Percentiles rank a stretch among this genome's conserved stretches.
Evolutionary conservation across 352 stramenopile species (phyloP).

Genomic region (Albugo laibachii): DNA sequence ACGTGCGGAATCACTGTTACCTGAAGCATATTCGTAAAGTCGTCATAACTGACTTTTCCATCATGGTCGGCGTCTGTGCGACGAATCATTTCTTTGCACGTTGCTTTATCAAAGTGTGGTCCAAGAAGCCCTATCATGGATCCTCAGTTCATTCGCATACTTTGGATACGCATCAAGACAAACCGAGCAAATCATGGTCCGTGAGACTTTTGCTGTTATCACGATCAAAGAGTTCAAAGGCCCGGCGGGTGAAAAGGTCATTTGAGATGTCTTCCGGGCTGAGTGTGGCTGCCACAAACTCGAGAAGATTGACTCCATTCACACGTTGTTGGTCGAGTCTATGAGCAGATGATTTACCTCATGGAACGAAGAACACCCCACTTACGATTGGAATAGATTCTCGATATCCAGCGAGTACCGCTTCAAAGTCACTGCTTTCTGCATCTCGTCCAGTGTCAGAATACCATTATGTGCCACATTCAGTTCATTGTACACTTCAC

Average conservation of each 20-base stretch:
- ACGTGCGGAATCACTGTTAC: neutral
- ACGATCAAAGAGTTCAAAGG: constrained; percentile 44
- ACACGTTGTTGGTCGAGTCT: constrained; percentile 59
- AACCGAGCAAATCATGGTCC: constrained; percentile 23
- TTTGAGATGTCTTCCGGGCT: constrained; percentile 32
- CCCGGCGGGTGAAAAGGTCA: constrained; percentile 24
- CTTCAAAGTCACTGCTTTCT: constrained; percentile 20
- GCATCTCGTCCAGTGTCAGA: constrained; percentile 44
- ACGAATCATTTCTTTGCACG: constrained; percentile 48
- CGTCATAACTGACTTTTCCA: constrained; percentile 42
- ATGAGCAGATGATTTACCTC: neutral
- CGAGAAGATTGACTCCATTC: constrained; percentile 50
- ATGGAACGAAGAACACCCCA: neutral
- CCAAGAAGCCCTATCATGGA: constrained; percentile 16
- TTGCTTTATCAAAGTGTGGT: constrained; percentile 28
- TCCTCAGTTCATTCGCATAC: neutral
- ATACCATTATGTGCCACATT: constrained; percentile 53
- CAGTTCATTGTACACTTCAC: constrained; percentile 59
- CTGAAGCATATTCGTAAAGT: constrained; percentile 56
- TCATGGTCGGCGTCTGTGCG: constrained; percentile 35
- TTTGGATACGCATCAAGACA: neutral
- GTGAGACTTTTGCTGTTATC: constrained; percentile 38
- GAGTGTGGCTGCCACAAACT: constrained; percentile 58
- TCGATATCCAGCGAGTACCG: constrained; percentile 45
- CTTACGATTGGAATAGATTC: constrained; percentile 37